Evolutionary conservation across 1,284 basidiomycete genomes (phyloP).

Genomic region (Ceratobasidium sp.): DNA sequence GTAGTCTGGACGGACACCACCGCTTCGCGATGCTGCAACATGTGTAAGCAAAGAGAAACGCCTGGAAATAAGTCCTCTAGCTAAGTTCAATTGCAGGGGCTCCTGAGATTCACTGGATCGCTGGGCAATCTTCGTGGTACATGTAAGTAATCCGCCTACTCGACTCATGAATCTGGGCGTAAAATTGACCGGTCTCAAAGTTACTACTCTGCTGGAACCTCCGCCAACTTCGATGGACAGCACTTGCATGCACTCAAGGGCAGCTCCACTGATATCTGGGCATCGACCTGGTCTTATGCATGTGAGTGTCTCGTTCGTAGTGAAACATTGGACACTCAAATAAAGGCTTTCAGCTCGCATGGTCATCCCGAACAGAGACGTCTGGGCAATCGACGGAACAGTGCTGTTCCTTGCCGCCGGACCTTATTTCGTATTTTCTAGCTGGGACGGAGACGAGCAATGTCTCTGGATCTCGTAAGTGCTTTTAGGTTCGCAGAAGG

Average conservation of each 20-base stretch:
- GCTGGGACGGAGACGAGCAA: constrained; percentile 57
- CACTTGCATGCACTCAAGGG: constrained; percentile 57
- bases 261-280: constrained; percentile 58
- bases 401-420: constrained; percentile 54
- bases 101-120: constrained; percentile 43
- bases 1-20: constrained; percentile 59
- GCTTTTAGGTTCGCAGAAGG: not conserved
- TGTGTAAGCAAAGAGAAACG: constrained; percentile 53
- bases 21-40: constrained; percentile 59
- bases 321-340: not conserved
- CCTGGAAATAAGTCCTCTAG: not conserved
- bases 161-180: not conserved
- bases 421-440: constrained; percentile 58
- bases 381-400: constrained; percentile 59
- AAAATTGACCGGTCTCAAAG: constrained; percentile 48
- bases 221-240: constrained; percentile 58
- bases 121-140: constrained; percentile 35
- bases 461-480: constrained; percentile 58
- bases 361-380: constrained; percentile 57
- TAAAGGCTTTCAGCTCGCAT: constrained; percentile 51
- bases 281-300: constrained; percentile 50
- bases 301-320: not conserved
- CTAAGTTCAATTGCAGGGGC: constrained; percentile 31
- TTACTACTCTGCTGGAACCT: constrained; percentile 59
- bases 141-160: constrained; percentile 23